A percentile compares a stretch with the other conserved stretches of the same genome.
phyloP scores from a whole-genome alignment of 805 yeast genomes.

The Monosporozyma aquatica region DNA sequence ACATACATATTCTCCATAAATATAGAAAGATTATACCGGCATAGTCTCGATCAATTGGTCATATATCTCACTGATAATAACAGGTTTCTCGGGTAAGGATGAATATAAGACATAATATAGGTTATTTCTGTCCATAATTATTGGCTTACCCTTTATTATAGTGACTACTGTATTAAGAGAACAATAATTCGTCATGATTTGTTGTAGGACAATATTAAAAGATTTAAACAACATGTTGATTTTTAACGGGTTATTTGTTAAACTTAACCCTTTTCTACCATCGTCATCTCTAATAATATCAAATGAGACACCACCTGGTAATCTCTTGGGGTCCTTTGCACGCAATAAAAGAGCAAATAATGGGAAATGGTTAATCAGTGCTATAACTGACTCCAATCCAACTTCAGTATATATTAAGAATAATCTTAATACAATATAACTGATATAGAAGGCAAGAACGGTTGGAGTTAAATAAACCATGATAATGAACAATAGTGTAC shows the following conservation, averaged over 20 bases:
- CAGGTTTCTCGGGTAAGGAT: constrained; percentile 38
- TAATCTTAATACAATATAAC: constrained; percentile 56
- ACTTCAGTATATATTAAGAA: constrained; percentile 41
- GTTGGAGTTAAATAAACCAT: constrained; percentile 78
- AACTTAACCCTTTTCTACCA: constrained; percentile 14
- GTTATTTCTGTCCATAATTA: constrained; percentile 39
- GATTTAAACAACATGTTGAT: constrained; percentile 40
- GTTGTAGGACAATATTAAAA: constrained; percentile 34
- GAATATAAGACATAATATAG: constrained; percentile 46
- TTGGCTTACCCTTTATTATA: constrained; percentile 37
- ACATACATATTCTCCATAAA: no score
- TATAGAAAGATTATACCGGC: constrained; percentile 2
- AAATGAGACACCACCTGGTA: constrained; percentile 49
- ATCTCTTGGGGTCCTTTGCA: constrained; percentile 63
- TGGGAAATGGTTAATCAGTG: constrained; percentile 76
- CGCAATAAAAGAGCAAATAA: constrained; percentile 72
- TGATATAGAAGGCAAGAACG: constrained; percentile 69
- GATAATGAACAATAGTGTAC: constrained; percentile 80
- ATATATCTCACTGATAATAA: constrained; percentile 16
- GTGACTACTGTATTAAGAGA: constrained; percentile 34
- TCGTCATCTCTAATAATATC: constrained; percentile 2
- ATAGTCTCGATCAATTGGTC: constrained; percentile 4
- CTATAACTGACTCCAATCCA: constrained; percentile 47
- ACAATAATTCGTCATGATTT: constrained; percentile 36
- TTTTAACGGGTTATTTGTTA: constrained; percentile 40